Base-by-base conservation (phyloP, 208 protist genomes). In the Wallacemonas rigidus region DNA sequence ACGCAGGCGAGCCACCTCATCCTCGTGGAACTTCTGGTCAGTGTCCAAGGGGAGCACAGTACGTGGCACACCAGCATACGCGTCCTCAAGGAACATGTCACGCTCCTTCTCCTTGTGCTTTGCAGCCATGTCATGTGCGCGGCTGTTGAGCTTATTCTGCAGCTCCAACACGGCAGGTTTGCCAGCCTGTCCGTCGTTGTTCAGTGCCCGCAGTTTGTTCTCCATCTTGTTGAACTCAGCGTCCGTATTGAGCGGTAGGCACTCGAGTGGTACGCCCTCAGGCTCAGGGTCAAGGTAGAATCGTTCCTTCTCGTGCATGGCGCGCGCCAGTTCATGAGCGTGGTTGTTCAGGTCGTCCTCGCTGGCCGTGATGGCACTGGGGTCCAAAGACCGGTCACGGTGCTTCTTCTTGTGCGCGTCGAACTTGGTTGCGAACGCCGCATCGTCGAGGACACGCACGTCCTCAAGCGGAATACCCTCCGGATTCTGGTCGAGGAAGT, bases 171-270 rank as follows among this genome's bases (percentile, higher is more conserved):
- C 81, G n/a, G 63, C 74, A 38, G 64, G 77, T n/a, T n/a, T 41
- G 67, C 90, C 81, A 44, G 67, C 72, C 72, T 85, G 80, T 26
- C 80, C 74, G 63, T 85, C 76, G 14, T 64, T 68, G 45, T 83
- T 85, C 58, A 90, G 69, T 35, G 76, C 83, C 44, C 90, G 88
- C 39, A 89, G 82, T 61, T 90, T 79, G 45, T 87, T 75, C 69
- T 92, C 86, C 76, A 85, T 68, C 40, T 64, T 38, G 55, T 72
- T 87, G 58, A 93, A 87, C 43, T 51, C 26, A 7, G 67, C 76
- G 48, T 94, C 85, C 57, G 85, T 79, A 71, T 94, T 85, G 40
- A 94, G 83, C 15, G 86, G 82, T 38, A 92, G 82, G 44, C 87
- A 53, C 6, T 80, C 77, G 15, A 92, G 75, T n/a, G 86, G 87